Evolutionary conservation across 164 flowering plant genomes (phyloP).

Genomic region (Buxus sempervirens): DNA sequence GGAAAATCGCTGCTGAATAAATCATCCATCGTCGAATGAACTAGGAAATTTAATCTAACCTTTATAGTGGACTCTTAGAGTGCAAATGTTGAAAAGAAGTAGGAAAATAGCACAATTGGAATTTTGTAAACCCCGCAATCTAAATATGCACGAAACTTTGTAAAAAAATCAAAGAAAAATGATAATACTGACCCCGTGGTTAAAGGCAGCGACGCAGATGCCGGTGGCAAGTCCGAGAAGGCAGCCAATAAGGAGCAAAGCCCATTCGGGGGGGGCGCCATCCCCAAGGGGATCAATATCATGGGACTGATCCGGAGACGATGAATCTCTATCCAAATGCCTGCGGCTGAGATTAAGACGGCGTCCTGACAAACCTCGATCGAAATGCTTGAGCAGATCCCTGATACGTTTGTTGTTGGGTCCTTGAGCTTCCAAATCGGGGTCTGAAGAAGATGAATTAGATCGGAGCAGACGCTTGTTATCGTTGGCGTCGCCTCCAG

Average conservation of each 20-base stretch:
- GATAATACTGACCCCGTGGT: constrained; percentile 53
- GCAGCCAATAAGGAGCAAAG: constrained; percentile 84
- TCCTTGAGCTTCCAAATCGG: constrained; percentile 40
- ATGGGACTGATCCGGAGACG: constrained; percentile 9
- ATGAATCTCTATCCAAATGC: constrained; percentile 14
- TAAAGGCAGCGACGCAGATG: constrained; percentile 85
- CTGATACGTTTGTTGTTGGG: constrained; percentile 22
- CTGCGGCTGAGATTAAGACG: constrained; percentile 14
- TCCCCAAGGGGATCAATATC: constrained; percentile 62
- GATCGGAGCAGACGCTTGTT: constrained; percentile 24
- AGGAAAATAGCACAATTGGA: neutral
- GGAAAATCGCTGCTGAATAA: neutral
- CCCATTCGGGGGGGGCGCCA: constrained; percentile 97
- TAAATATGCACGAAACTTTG: neutral
- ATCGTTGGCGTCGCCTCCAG: constrained; percentile 27
- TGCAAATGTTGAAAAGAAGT: too few species aligned
- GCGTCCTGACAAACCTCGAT: constrained; percentile 35
- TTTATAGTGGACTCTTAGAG: too few species aligned
- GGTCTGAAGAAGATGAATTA: constrained; percentile 25
- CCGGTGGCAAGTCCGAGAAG: constrained; percentile 97
- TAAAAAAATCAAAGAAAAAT: neutral
- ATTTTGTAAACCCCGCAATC: neutral
- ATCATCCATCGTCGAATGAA: neutral
- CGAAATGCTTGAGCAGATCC: constrained; percentile 42
- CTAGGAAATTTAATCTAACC: neutral